Percentiles rank a stretch among this genome's conserved stretches.
phyloP scores from a whole-genome alignment of 768 basidiomycete genomes.

The Piloderma croceum region DNA sequence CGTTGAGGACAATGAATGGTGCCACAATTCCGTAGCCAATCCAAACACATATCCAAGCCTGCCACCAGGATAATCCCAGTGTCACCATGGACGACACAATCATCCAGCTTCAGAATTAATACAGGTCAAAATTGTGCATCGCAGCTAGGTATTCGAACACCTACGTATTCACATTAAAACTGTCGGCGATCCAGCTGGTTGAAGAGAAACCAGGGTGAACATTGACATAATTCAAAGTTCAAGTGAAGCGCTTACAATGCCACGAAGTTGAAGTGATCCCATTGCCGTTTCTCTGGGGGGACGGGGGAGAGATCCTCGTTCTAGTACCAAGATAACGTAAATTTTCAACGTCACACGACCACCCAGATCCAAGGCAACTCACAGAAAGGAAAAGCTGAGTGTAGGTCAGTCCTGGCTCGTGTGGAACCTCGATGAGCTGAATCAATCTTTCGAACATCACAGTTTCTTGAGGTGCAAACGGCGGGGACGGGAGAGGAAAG shows the following conservation, averaged over 20 bases:
- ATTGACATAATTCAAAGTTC: conserved; percentile 8
- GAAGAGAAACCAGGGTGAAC: no score
- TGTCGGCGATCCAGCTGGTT: conserved; percentile 71
- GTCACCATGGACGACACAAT: conserved; percentile 73
- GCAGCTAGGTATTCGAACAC: conserved; percentile 16
- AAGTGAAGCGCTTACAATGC: conserved; percentile 43
- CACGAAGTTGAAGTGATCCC: conserved; percentile 61
- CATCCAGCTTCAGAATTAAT: conserved; percentile 52
- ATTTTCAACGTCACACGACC: conserved; percentile 5
- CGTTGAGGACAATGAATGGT: conserved; percentile 72
- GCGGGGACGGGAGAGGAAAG: no score
- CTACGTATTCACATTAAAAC: conserved; percentile 74
- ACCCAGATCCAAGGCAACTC: conserved; percentile 14
- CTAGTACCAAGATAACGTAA: conserved; percentile 28
- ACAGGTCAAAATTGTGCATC: not conserved
- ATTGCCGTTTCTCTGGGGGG: conserved; percentile 53
- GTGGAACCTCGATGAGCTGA: conserved; percentile 44
- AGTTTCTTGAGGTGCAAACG: no score
- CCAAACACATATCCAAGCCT: conserved; percentile 80
- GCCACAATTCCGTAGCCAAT: conserved; percentile 54
- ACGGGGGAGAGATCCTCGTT: conserved; percentile 74
- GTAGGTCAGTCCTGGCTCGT: conserved; percentile 47
- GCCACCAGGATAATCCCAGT: conserved; percentile 75
- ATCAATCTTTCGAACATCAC: no score
- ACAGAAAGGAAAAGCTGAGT: conserved; percentile 56